Conservation (phyloP, 2,329 filamentous ascomycete genomes). For the Penicillium sp. region DNA sequence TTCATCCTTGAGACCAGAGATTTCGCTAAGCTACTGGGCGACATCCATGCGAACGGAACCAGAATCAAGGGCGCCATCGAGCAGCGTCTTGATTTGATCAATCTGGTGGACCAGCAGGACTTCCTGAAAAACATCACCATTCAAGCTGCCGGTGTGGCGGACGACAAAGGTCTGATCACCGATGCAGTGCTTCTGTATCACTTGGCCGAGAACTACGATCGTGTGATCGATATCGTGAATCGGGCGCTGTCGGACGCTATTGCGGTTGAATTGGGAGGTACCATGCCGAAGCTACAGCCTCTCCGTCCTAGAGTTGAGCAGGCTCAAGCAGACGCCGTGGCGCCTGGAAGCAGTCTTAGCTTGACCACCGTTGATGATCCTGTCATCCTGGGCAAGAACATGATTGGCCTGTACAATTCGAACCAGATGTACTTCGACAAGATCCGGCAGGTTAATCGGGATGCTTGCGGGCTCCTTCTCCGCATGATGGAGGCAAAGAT, state of each 20-base stretch:
- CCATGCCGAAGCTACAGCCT: constrained; percentile 70
- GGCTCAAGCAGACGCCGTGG: constrained; percentile 36
- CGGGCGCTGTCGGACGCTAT: constrained; percentile 85
- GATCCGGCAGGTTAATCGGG: constrained; percentile 54
- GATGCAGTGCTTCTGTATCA: constrained; percentile 95
- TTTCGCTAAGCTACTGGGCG: constrained; percentile 88
- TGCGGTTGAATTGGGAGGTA: constrained; percentile 76
- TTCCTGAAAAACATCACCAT: constrained; percentile 89
- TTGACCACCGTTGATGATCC: constrained; percentile 65
- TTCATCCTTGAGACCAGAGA: constrained; percentile 95
- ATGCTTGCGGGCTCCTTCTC: constrained; percentile 56
- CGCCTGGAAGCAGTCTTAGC: constrained; percentile 48
- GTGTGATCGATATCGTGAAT: constrained; percentile 84
- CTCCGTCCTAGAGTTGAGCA: constrained; percentile 61
- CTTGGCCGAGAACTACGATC: constrained; percentile 90
- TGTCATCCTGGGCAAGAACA: constrained; percentile 56
- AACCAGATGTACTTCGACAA: constrained; percentile 58
- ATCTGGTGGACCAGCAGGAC: constrained; percentile 70
- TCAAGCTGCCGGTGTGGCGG: constrained; percentile 84
- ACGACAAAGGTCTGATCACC: constrained; percentile 87
- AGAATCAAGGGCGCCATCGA: constrained; percentile 85
- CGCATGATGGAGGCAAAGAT: constrained; percentile 58
- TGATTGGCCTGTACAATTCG: constrained; percentile 57
- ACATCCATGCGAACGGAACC: constrained; percentile 78
- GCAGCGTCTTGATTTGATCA: constrained; percentile 74